Evolutionary conservation across 2,329 filamentous ascomycete genomes (phyloP).

Genomic region (Apiospora pterosperma): DNA sequence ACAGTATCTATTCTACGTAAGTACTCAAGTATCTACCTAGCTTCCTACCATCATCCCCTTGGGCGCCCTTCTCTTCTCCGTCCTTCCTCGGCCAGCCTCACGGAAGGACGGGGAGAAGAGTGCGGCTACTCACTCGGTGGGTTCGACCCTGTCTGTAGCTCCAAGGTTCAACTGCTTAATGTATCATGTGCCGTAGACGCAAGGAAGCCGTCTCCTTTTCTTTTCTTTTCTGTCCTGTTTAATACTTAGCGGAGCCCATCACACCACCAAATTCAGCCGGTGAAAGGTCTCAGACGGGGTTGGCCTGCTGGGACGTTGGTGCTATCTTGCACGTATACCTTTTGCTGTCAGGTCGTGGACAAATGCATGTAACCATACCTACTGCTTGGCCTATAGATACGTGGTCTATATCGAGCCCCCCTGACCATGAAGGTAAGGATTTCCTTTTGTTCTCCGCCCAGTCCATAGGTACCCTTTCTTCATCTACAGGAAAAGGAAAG

Average conservation of each 20-base stretch:
- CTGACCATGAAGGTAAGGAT: background rate
- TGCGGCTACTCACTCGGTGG: background rate
- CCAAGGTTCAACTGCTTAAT: background rate
- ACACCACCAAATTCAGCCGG: background rate
- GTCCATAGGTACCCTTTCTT: background rate
- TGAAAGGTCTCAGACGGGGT: background rate
- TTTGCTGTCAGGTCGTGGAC: background rate
- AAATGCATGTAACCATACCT: background rate
- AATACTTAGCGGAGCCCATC: background rate
- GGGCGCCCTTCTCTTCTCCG: too few relatives aligned
- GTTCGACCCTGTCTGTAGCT: background rate
- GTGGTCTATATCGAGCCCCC: background rate
- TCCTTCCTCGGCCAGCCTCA: background rate
- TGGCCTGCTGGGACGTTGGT: background rate
- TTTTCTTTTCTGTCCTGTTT: background rate
- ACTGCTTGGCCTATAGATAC: background rate
- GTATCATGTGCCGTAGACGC: background rate
- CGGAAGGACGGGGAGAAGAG: background rate
- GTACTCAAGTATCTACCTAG: background rate
- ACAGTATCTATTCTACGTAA: too few relatives aligned
- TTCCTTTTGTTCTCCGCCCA: background rate
- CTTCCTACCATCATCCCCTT: background rate
- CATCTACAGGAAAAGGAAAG: too few relatives aligned
- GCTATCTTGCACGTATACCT: background rate
- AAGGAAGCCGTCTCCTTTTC: background rate